A percentile compares a stretch with the other conserved stretches of the same genome.
Conservation (phyloP, 2,329 filamentous ascomycete genomes). For the Penicillium griseofulvum region DNA sequence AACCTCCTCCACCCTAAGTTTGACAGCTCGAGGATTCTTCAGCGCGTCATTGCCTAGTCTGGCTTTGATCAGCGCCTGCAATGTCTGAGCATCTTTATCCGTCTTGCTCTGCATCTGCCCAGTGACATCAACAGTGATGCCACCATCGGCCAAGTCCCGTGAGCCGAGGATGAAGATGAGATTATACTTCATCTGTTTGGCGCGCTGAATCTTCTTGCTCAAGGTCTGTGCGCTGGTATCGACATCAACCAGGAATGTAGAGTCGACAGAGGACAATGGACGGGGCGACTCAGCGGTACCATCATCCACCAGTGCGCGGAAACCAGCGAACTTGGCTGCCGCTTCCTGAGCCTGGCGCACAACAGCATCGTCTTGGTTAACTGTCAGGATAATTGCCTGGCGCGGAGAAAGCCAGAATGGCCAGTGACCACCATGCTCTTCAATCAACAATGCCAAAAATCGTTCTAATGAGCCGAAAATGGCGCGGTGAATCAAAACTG, state of each 20-base stretch:
- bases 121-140: conserved; percentile 49
- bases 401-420: conserved; percentile 86
- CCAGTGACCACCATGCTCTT: conserved; percentile 76
- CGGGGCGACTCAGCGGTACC: conserved; percentile 28
- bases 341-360: conserved; percentile 51
- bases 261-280: conserved; percentile 50
- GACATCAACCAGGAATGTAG: conserved; percentile 67
- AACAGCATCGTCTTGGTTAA: conserved; percentile 56
- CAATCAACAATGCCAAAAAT: conserved; percentile 79
- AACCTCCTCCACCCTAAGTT: conserved; percentile 37
- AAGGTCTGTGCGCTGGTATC: conserved; percentile 64
- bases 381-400: conserved; percentile 70
- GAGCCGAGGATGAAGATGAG: conserved; percentile 71
- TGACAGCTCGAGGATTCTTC: conserved; percentile 36
- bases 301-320: conserved; percentile 30
- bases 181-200: conserved; percentile 69
- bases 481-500: conserved; percentile 81
- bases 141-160: conserved; percentile 58
- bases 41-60: conserved; percentile 28
- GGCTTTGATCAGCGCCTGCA: conserved; percentile 28
- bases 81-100: conserved; percentile 25
- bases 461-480: conserved; percentile 82
- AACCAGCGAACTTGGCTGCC: conserved; percentile 50
- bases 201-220: conserved; percentile 68
- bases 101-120: conserved; percentile 45